These are phyloP conservation scores for Amphibolis antarctica DNA, from an alignment of 106 monocot genomes.

Conservation along the genomic window DNA sequence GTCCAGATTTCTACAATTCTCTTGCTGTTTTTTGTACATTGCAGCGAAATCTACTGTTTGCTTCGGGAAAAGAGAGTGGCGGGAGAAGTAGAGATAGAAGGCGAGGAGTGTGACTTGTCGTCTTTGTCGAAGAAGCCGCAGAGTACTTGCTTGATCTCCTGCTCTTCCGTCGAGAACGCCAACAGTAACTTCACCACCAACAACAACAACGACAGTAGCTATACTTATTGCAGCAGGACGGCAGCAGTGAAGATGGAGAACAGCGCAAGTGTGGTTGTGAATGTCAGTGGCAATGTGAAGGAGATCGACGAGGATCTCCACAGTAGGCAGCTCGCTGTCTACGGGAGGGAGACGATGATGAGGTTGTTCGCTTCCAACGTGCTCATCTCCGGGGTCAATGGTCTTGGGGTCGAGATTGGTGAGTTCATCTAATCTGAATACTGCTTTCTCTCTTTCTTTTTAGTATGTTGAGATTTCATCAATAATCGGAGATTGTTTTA, in stretches of 20 bases:
- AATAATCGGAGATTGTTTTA: no score
- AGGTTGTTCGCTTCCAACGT: constrained; percentile 62
- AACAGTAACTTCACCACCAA: constrained; percentile 3
- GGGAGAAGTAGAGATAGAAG: constrained; percentile 29
- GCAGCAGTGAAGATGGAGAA: neutral
- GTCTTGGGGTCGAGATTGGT: constrained; percentile 90
- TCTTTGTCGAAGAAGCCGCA: constrained; percentile 28
- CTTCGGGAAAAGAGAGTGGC: constrained; percentile 44
- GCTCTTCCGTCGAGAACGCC: constrained; percentile 8
- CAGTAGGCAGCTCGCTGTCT: constrained; percentile 83
- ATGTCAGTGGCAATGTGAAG: no score
- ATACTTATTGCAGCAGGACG: neutral
- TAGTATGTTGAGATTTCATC: no score
- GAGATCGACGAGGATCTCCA: constrained; percentile 76
- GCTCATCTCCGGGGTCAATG: constrained; percentile 70
- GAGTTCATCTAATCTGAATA: no score
- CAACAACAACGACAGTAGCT: neutral
- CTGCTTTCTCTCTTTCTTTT: no score
- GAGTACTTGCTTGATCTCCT: neutral
- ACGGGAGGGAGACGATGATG: constrained; percentile 87
- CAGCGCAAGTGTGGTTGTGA: no score
- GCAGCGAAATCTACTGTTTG: constrained; percentile 55
- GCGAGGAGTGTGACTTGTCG: constrained; percentile 5
- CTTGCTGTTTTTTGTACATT: neutral
- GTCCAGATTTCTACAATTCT: neutral